A percentile compares a stretch with the other conserved stretches of the same genome.
phyloP scores from a whole-genome alignment of 106 monocot genomes.

The Dendrobium catenatum region DNA sequence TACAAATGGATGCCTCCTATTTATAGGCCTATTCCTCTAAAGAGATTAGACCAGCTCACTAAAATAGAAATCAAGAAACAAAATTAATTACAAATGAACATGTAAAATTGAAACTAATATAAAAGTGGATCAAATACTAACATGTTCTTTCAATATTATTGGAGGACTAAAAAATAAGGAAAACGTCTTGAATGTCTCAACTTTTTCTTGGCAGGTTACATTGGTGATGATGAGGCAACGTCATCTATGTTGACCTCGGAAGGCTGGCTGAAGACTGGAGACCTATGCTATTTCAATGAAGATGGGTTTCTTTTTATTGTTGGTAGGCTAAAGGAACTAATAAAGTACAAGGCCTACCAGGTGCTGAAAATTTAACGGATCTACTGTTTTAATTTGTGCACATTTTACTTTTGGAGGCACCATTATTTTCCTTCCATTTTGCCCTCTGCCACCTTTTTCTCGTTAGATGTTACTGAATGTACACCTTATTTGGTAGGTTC shows the following conservation, averaged over 20 bases:
- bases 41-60: too few species aligned
- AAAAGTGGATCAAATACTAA: too few species aligned
- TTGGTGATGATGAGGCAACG: slow-evolving; percentile 33
- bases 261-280: slow-evolving; percentile 44
- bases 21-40: too few species aligned
- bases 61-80: too few species aligned
- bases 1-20: too few species aligned
- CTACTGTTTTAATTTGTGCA: background rate
- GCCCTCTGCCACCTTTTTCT: too few species aligned
- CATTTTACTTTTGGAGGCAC: too few species aligned
- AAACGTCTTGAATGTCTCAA: background rate
- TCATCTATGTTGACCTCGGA: slow-evolving; percentile 19
- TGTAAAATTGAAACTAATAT: too few species aligned
- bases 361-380: slow-evolving; percentile 19
- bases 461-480: background rate
- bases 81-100: too few species aligned
- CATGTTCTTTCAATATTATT: background rate
- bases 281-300: slow-evolving; percentile 18
- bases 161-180: background rate
- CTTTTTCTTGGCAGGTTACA: slow-evolving; percentile 19
- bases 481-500: slow-evolving; percentile 30
- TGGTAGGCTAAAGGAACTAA: slow-evolving; percentile 36
- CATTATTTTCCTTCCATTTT: too few species aligned
- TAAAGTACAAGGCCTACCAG: slow-evolving; percentile 68
- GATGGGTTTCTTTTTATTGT: slow-evolving; percentile 35